These are phyloP conservation scores for Nicotiana undulata DNA, from an alignment of 257 asterid species.

Conservation along the genomic window DNA sequence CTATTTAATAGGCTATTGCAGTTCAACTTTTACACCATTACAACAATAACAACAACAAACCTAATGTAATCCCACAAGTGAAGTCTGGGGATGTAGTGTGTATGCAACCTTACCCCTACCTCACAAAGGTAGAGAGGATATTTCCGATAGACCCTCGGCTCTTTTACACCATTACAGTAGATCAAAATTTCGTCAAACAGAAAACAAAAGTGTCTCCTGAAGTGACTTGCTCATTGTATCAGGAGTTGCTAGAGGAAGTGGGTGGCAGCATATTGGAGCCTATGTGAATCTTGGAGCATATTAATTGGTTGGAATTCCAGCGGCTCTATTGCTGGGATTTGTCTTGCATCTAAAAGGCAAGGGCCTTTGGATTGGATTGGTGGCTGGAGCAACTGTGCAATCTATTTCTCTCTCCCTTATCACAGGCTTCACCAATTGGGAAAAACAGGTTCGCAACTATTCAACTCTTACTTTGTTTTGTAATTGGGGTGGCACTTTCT, in stretches of 20 bases:
- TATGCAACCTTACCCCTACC: too few species aligned
- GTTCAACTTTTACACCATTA: too few species aligned
- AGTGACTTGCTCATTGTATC: background rate
- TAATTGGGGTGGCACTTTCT: background rate
- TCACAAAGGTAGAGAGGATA: too few species aligned
- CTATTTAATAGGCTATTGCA: too few species aligned
- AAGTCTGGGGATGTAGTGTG: too few species aligned
- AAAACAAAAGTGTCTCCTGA: background rate
- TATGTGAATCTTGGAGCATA: slow-evolving; percentile 46
- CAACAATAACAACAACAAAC: too few species aligned
- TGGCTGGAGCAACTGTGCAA: slow-evolving; percentile 57
- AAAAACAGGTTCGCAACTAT: slow-evolving; percentile 42
- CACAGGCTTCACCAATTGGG: slow-evolving; percentile 62
- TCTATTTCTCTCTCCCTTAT: slow-evolving; percentile 34
- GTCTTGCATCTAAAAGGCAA: slow-evolving; percentile 40
- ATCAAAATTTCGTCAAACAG: too few species aligned
- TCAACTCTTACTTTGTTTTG: background rate
- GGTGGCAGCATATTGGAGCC: slow-evolving; percentile 90
- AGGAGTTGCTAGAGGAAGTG: slow-evolving; percentile 81
- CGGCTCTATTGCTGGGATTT: slow-evolving; percentile 59
- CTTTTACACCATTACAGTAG: too few species aligned
- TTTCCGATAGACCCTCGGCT: too few species aligned
- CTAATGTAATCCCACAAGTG: too few species aligned
- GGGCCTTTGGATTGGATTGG: slow-evolving; percentile 76
- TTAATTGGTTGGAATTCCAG: slow-evolving; percentile 71